Conservation (phyloP, 2,329 filamentous ascomycete genomes). For the Clonostachys solani region DNA sequence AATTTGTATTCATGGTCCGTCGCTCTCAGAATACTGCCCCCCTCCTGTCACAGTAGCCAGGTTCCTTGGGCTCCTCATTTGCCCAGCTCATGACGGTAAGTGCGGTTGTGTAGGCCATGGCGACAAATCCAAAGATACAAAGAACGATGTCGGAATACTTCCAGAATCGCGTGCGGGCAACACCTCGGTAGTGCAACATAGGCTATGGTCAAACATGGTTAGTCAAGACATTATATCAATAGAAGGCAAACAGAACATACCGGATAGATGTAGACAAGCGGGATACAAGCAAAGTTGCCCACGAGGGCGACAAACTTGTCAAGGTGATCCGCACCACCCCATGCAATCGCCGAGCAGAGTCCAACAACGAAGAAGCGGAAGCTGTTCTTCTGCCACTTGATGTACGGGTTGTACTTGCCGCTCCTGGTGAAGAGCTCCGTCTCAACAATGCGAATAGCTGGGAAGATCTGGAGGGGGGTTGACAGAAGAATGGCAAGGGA, state of each 20-base stretch:
- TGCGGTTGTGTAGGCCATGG: constrained; percentile 88
- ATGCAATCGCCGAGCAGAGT: constrained; percentile 81
- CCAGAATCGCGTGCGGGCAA: constrained; percentile 66
- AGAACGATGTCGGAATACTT: constrained; percentile 70
- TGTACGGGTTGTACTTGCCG: constrained; percentile 95
- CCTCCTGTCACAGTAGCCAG: constrained; percentile 50
- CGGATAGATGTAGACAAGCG: constrained; percentile 94
- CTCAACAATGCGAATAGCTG: constrained; percentile 93
- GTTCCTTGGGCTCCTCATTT: constrained; percentile 42
- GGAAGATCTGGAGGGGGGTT: constrained; percentile 95
- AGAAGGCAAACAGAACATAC: constrained; percentile 51
- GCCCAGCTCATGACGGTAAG: constrained; percentile 89
- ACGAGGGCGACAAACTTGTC: constrained; percentile 98
- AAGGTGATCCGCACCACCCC: constrained; percentile 85
- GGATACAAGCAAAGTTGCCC: constrained; percentile 96
- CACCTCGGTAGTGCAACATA: constrained; percentile 80
- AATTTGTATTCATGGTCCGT: neutral
- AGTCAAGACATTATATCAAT: neutral
- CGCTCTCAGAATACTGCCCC: constrained; percentile 1
- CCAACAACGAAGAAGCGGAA: constrained; percentile 93
- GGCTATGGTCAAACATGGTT: constrained; percentile 50
- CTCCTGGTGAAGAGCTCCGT: constrained; percentile 91
- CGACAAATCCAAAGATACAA: constrained; percentile 75
- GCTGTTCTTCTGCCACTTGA: constrained; percentile 99
- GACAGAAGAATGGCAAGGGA: constrained; percentile 95